phyloP scores from a whole-genome alignment of 495 filamentous ascomycete species.

The Cairneyella variabilis region DNA sequence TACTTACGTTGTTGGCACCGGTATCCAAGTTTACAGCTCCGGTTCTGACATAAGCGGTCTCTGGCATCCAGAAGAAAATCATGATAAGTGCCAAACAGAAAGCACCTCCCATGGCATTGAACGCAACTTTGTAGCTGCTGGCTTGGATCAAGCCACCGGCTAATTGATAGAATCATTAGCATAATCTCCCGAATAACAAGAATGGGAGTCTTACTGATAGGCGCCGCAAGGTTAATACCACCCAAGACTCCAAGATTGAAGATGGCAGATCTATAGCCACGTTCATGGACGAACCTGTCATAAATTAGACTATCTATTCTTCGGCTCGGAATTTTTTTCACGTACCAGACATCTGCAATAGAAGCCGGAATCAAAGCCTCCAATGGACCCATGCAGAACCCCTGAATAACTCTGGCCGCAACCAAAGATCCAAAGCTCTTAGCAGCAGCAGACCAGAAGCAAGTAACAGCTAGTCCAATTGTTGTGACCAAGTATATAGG shows the following conservation, averaged over 20 bases:
- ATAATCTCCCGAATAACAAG: too few species aligned
- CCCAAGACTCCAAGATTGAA: constrained; percentile 30
- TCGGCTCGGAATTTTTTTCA: neutral
- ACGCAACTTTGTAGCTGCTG: constrained; percentile 28
- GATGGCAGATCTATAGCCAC: constrained; percentile 24
- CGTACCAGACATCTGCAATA: constrained; percentile 45
- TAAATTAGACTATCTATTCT: neutral
- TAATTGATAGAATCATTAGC: constrained; percentile 11
- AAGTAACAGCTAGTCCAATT: constrained; percentile 8
- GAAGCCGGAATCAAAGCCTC: constrained; percentile 54
- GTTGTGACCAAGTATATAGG: constrained; percentile 13
- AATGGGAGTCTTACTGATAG: constrained; percentile 36
- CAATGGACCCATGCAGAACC: constrained; percentile 45
- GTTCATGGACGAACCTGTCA: constrained; percentile 26
- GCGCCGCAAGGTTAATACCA: constrained; percentile 35
- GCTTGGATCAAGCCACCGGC: constrained; percentile 35
- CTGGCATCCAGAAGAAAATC: constrained; percentile 43
- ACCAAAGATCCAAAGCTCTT: constrained; percentile 25
- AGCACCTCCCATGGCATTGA: constrained; percentile 39
- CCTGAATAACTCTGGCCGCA: constrained; percentile 28
- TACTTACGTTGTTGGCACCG: constrained; percentile 19
- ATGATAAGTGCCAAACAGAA: constrained; percentile 34
- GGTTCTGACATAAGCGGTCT: constrained; percentile 34
- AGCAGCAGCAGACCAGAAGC: constrained; percentile 13
- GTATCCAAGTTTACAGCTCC: constrained; percentile 37